Percentiles rank a stretch among this genome's conserved stretches.
phyloP scores from a whole-genome alignment of 2,329 filamentous ascomycete species.

The Verticillium isaacii region DNA sequence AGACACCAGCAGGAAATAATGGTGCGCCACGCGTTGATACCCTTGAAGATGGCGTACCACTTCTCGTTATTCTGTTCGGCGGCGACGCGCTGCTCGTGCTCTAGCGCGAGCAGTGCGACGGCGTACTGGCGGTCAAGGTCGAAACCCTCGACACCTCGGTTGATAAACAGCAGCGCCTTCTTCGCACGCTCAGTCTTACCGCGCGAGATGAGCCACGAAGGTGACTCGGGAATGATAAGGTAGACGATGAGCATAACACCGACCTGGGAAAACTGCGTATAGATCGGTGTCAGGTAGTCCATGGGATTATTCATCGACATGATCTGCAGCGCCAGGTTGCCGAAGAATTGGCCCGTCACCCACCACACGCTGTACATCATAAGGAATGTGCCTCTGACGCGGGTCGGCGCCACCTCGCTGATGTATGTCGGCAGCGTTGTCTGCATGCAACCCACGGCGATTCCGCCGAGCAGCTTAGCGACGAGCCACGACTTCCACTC shows the following conservation, averaged over 20 bases:
- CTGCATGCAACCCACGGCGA: slow-evolving; percentile 36
- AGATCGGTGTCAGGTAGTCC: slow-evolving; percentile 33
- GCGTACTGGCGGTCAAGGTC: slow-evolving; percentile 22
- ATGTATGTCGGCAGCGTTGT: slow-evolving; percentile 35
- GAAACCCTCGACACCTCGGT: slow-evolving; percentile 9
- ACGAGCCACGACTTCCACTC: slow-evolving; percentile 34
- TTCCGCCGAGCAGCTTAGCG: slow-evolving; percentile 25
- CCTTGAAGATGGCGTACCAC: slow-evolving; percentile 21
- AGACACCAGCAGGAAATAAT: slow-evolving; percentile 20
- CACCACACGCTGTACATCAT: slow-evolving; percentile 40
- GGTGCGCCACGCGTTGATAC: slow-evolving; percentile 20
- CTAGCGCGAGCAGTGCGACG: slow-evolving; percentile 12
- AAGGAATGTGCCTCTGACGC: slow-evolving; percentile 31
- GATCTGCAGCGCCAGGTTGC: slow-evolving; percentile 31
- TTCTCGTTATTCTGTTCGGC: slow-evolving; percentile 14
- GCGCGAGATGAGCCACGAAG: no score
- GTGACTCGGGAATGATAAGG: no score
- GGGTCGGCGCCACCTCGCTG: slow-evolving; percentile 33
- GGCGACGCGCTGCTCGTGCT: slow-evolving; percentile 14
- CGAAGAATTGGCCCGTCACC: slow-evolving; percentile 34
- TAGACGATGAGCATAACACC: slow-evolving; percentile 30
- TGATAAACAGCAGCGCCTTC: no score
- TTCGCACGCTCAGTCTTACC: no score
- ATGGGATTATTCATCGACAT: slow-evolving; percentile 23
- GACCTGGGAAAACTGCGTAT: slow-evolving; percentile 18